Conservation (phyloP, 495 filamentous ascomycete species). For the Acidiella bohemica region DNA sequence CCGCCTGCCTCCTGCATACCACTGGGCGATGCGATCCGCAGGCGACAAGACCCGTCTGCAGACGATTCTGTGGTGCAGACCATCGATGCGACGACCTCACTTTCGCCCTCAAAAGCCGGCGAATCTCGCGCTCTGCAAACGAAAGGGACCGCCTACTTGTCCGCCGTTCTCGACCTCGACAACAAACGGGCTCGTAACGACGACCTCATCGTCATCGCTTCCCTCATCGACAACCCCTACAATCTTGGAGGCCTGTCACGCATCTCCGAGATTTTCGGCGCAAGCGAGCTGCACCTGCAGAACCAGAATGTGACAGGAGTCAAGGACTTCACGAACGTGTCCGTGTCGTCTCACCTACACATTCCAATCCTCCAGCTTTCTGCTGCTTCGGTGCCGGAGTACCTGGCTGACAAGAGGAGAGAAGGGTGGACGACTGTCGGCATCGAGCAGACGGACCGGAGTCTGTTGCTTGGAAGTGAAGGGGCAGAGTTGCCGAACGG, state of each 20-base stretch:
- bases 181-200: neutral
- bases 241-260: constrained; percentile 38
- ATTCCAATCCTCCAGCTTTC: constrained; percentile 32
- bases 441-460: constrained; percentile 38
- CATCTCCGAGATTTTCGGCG: constrained; percentile 37
- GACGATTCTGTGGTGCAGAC: neutral
- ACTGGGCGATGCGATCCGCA: constrained; percentile 7
- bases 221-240: constrained; percentile 34
- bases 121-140: constrained; percentile 18
- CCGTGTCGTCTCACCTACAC: constrained; percentile 34
- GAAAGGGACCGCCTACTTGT: constrained; percentile 18
- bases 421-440: constrained; percentile 34
- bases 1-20: constrained; percentile 12
- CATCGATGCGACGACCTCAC: neutral
- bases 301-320: constrained; percentile 20
- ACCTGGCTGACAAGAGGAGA: constrained; percentile 24
- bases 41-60: too few species aligned
- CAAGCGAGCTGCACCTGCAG: constrained; percentile 25
- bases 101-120: neutral
- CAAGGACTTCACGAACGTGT: constrained; percentile 32
- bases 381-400: constrained; percentile 3
- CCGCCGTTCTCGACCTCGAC: neutral
- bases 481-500: constrained; percentile 25
- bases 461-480: constrained; percentile 26
- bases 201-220: constrained; percentile 34